Base-by-base conservation (phyloP, 202 grass and related monocot genomes). In the Panicum hallii region DNA sequence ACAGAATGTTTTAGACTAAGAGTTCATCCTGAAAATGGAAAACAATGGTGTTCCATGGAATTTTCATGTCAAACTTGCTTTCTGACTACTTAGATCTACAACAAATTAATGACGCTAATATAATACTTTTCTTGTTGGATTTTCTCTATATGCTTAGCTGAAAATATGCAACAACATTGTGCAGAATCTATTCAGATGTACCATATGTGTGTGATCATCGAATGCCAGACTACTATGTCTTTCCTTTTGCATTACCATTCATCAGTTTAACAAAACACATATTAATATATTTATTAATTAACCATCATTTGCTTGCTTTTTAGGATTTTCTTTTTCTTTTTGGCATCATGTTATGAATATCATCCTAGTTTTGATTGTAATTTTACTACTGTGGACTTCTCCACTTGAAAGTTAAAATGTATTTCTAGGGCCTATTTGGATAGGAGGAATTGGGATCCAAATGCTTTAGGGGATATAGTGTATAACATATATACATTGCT, bases 1-100 rank as follows among this genome's bases (percentile, higher is more conserved):
- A 69, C 44, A 11, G 14, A 14, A 44, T 84, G 57, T 26, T 79
- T 57, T 87, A 82, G 73, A 67, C 63, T 50, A 58, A 72, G 73
- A 6, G 55, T 46, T 94, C 67, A 57, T 88, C 68, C 48, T 71
- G 78, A 64, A 89, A 57, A 90, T 90, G 48, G 80, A 69, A 53
- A 78, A 60, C 70, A 23, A 7, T 90, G 65, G 72, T 87, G 87
- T 95, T 92, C 85, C 77, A 84, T 13, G 17, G 64, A 42, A 89
- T 87, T 77, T 77, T 68, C 72, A 91, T 32, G 70, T 90, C 74
- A 65, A 82, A 78, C 42, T 53, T 91, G 60, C 43, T 87, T 77
- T 80, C 76, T 83, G 62, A 41, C 62, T 50, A 28, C 77, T 74
- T 54, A n/a, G n/a, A 67, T 76, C n/a, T 89, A 79, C 58, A 66